phyloP scores from a whole-genome alignment of 148 eudicot species.

The Vaccinium vitisidaea region DNA sequence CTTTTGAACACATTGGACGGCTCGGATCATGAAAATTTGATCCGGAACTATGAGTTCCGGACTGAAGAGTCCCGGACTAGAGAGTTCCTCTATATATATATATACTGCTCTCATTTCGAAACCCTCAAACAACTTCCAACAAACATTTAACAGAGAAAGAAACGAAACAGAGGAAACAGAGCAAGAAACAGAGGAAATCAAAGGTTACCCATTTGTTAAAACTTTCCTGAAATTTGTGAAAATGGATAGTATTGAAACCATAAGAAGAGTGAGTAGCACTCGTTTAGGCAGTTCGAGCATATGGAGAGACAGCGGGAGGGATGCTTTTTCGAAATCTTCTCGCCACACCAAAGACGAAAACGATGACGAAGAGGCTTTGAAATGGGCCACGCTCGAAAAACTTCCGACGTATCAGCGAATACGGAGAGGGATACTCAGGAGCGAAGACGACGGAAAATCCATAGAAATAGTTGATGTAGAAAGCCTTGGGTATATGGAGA shows the following conservation, averaged over 20 bases:
- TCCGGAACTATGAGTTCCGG: no score
- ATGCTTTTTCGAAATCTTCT: constrained; percentile 40
- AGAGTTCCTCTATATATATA: no score
- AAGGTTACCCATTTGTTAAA: not conserved
- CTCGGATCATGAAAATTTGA: no score
- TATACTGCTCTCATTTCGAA: no score
- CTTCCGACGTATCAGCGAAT: constrained; percentile 52
- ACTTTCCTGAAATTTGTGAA: no score
- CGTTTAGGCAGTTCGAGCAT: constrained; percentile 16
- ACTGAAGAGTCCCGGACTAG: no score
- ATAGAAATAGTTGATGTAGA: constrained; percentile 36
- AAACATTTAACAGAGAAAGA: no score
- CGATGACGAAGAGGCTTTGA: constrained; percentile 63
- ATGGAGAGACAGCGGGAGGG: constrained; percentile 40
- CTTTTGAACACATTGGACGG: no score
- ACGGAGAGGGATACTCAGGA: constrained; percentile 39
- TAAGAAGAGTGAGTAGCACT: not conserved
- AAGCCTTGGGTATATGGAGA: constrained; percentile 35
- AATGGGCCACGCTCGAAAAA: constrained; percentile 67
- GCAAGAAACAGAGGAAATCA: not conserved
- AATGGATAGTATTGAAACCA: constrained; percentile 11
- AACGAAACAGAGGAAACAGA: no score
- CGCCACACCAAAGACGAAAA: constrained; percentile 25
- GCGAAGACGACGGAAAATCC: constrained; percentile 24
- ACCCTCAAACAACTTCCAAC: no score